Evolutionary conservation across 371 early-diverging fungal species (phyloP), one percentile per base, ranked within the genome.

Genomic region (Parasitella parasitica): DNA sequence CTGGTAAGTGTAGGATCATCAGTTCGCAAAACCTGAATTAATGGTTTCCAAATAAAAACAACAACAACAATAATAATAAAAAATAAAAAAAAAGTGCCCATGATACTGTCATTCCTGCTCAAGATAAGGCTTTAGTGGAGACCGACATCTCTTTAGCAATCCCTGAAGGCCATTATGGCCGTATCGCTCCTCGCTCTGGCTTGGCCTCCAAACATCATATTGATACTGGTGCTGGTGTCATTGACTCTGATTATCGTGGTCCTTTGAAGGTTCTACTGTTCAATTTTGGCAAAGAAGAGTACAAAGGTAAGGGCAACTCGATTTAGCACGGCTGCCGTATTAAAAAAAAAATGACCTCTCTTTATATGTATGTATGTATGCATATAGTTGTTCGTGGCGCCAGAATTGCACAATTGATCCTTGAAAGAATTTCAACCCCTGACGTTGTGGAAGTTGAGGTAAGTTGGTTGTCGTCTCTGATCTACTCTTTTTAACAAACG

Each of bases 151-250:
- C 89, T 28, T 86, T 96, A 60, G 91, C 89, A 32, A 76, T 95
- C 9, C 97, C 96, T 18, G 72, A 75, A 49, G 94, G 93, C 4
- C 90, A 91, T 52, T 99, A 98, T 76, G 99, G 97, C 8, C 92
- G 99, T 66, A 91, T 99, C 7, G 97, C 98, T 0, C 97, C 98
- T 26, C 86, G 99, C 27, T 89, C 91, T 36, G 96, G 98, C 0
- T 82, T 98, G 51, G 95, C 98, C 0, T 81, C 93, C 36, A 97
- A 96, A 72, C 87, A 94, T 76, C 93, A 91, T 66, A 81, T 99
- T 39, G 97, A 98, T 70, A 87, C 89, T 16, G 97, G 95, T 12
- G 99, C 97, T 22, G 99, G 99, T 32, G 99, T 99, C 12, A 88
- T 99, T 68, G 99, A 99, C 70, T 80, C 85, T 12, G 99, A 99